These are phyloP conservation scores for Talaromyces pinophilus DNA, from an alignment of 2,329 filamentous ascomycete species.

Conservation along the genomic window DNA sequence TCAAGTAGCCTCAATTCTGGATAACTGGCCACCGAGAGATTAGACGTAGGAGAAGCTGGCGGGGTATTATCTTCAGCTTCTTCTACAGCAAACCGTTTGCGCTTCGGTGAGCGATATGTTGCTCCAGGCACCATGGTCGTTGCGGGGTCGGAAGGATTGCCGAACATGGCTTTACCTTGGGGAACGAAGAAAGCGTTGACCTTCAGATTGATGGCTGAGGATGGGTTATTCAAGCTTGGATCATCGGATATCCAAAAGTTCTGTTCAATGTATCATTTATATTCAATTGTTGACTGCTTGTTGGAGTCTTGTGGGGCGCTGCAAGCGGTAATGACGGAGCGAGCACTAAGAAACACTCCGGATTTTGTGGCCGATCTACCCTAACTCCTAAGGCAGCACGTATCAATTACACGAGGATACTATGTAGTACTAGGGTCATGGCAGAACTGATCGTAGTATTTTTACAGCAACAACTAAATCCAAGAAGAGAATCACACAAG, in stretches of 20 bases:
- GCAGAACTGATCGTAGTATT: slow-evolving; percentile 18
- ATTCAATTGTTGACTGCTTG: background rate
- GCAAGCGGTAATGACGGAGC: slow-evolving; percentile 6
- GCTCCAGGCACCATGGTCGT: slow-evolving; percentile 34
- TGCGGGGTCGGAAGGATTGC: slow-evolving; percentile 29
- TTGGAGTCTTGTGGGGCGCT: slow-evolving; percentile 4
- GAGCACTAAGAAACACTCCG: background rate
- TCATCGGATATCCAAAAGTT: background rate
- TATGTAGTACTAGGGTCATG: background rate
- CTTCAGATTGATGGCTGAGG: background rate
- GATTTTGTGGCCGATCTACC: background rate
- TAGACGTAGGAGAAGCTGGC: slow-evolving; percentile 38
- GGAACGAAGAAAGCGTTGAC: background rate
- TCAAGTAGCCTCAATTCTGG: slow-evolving; percentile 36
- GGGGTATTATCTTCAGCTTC: slow-evolving; percentile 34
- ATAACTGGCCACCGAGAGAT: slow-evolving; percentile 33
- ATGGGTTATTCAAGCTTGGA: background rate
- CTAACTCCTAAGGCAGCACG: background rate
- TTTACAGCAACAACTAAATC: slow-evolving; percentile 19
- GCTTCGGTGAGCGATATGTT: slow-evolving; percentile 36
- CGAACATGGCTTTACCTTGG: slow-evolving; percentile 7
- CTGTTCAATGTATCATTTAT: background rate
- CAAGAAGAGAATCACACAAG: slow-evolving; percentile 6
- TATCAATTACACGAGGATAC: background rate
- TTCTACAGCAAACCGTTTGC: slow-evolving; percentile 36